A percentile compares a stretch with the other conserved stretches of the same genome.
phyloP scores from a whole-genome alignment of 495 filamentous ascomycete genomes.

The Podospora pseudopauciseta region DNA sequence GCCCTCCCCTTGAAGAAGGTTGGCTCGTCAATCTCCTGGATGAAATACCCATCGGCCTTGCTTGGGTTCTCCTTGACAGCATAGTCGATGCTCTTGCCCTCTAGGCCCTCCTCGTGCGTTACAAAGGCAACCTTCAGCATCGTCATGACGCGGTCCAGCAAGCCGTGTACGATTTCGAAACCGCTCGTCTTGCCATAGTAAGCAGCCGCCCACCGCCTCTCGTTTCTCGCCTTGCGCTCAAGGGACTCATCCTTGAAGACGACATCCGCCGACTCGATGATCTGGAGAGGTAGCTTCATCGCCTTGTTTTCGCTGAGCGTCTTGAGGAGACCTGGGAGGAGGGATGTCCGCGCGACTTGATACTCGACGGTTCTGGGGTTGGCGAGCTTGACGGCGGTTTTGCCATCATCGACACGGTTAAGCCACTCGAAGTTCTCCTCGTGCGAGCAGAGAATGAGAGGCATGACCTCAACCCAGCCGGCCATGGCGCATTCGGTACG shows the following conservation, averaged over 20 bases:
- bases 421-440: slow-evolving; percentile 98
- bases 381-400: slow-evolving; percentile 77
- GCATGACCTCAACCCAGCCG: slow-evolving; percentile 95
- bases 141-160: slow-evolving; percentile 84
- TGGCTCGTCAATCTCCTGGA: slow-evolving; percentile 82
- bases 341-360: slow-evolving; percentile 87
- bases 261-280: slow-evolving; percentile 91
- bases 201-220: slow-evolving; percentile 91
- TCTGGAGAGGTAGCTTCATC: slow-evolving; percentile 82
- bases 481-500: slow-evolving; percentile 88
- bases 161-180: slow-evolving; percentile 93
- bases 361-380: slow-evolving; percentile 97
- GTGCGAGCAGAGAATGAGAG: slow-evolving; percentile 93
- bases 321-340: slow-evolving; percentile 90
- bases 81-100: slow-evolving; percentile 47
- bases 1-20: slow-evolving; percentile 91
- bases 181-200: slow-evolving; percentile 93
- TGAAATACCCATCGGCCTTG: slow-evolving; percentile 75
- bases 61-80: slow-evolving; percentile 48
- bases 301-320: slow-evolving; percentile 93
- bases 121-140: slow-evolving; percentile 87
- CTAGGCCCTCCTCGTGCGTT: slow-evolving; percentile 66
- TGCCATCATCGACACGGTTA: slow-evolving; percentile 85
- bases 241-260: slow-evolving; percentile 74
- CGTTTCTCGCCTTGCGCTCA: slow-evolving; percentile 85